Evolutionary conservation across 352 stramenopile genomes (phyloP), one percentile per base, ranked within the genome.

Genomic region (Phytophthora pluvialis): DNA sequence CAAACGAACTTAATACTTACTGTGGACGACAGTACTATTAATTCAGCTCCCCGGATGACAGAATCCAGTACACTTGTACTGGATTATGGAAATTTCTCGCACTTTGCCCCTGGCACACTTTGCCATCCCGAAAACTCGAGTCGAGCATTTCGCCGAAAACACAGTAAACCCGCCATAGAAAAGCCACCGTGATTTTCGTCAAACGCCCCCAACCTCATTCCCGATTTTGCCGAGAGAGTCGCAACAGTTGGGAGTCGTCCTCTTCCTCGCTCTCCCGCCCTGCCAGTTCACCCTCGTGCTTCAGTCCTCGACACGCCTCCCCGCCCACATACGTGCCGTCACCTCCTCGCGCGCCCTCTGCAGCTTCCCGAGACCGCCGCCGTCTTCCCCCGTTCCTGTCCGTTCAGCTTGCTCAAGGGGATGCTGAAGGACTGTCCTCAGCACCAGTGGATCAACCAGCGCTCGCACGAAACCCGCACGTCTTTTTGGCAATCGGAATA

Each of bases 371-470:
- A 72, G 42, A 46, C 21, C 43, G 42, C 11, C 26, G 39, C 11
- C 26, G 39, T 44, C 52, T 36, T 43, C 28, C 11, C 11, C 36
- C 13, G 21, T 21, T 21, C 38, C 36, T 16, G 39, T 72, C 50
- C 60, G 45, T 60, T 64, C 51, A 60, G 58, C 65, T 67, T 21
- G 43, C 56, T 51, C 65, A 44, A 64, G 56, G 64, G 64, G 47
- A 95, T 96, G 88, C 88, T 96, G 47, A 94, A 94, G 81, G 78
- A 94, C 75, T 96, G 88, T 60, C 88, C 88, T 60, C 88, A 96
- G 81, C 88, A 96, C 72, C 88, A 96, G 86, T 96, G 85, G 84
- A 93, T 96, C 71, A 89, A 77, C 73, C 84, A 92, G 69, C 88
- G 88, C 78, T 91, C 84, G 69, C 85, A 93, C 85, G 88, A 96